Evolutionary conservation across 371 early-diverging fungal genomes (phyloP).

Genomic region (Dinochytrium kinnereticum): DNA sequence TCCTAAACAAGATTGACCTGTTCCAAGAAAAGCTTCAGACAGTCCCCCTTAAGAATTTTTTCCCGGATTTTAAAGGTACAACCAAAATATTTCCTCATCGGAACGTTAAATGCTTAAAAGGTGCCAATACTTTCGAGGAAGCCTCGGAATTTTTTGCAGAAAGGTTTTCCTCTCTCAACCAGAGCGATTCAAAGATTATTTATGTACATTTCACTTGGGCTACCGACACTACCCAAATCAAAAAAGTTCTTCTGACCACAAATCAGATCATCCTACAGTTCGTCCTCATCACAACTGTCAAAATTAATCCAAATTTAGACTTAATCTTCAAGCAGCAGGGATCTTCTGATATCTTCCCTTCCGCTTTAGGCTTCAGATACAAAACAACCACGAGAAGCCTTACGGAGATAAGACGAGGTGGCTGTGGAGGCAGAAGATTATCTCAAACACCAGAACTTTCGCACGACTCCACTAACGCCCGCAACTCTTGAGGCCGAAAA

Average conservation of each 20-base stretch:
- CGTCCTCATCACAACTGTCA: not conserved
- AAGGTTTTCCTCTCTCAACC: constrained; percentile 36
- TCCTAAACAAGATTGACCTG: constrained; percentile 74
- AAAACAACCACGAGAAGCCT: no score
- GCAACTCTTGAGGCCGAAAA: constrained; percentile 65
- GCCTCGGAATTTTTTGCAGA: constrained; percentile 35
- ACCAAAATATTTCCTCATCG: not conserved
- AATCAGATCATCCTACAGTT: constrained; percentile 82
- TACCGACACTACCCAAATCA: constrained; percentile 96
- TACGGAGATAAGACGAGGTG: no score
- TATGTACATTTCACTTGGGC: constrained; percentile 67
- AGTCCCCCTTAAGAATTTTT: constrained; percentile 42
- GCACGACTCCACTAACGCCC: constrained; percentile 52
- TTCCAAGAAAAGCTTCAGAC: constrained; percentile 56
- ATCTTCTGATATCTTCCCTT: no score
- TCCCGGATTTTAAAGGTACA: constrained; percentile 70
- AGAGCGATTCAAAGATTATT: constrained; percentile 30
- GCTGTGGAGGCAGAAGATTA: not conserved
- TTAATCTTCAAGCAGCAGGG: constrained; percentile 16
- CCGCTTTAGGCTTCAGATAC: no score
- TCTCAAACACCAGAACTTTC: not conserved
- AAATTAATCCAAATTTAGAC: not conserved
- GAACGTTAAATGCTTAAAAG: constrained; percentile 15
- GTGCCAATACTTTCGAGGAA: constrained; percentile 31
- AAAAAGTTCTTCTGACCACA: constrained; percentile 89